phyloP scores from a whole-genome alignment of 192 early-diverging fungal species.

The Backusella australiensis region DNA sequence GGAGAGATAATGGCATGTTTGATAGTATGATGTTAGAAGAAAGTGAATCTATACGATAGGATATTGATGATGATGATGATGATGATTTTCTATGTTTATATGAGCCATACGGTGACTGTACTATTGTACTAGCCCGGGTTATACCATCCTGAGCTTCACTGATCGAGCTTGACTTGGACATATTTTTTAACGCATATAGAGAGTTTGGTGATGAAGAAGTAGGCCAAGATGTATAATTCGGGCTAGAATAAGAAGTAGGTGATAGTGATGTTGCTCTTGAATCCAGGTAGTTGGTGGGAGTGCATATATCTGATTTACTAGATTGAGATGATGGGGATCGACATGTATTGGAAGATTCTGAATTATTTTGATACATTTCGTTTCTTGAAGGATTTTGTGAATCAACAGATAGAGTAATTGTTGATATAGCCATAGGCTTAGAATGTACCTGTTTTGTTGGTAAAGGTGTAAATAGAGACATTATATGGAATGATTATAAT shows the following conservation, averaged over 20 bases:
- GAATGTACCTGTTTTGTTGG: conserved; percentile 10
- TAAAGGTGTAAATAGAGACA: not conserved
- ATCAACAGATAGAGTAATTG: conserved; percentile 26
- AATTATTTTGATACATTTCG: not conserved
- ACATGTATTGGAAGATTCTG: not conserved
- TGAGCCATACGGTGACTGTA: not conserved
- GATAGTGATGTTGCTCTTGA: not conserved
- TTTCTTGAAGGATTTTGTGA: not conserved
- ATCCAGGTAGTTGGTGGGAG: not conserved
- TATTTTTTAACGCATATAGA: not conserved
- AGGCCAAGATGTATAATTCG: not conserved
- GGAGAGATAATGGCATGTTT: conserved; percentile 39
- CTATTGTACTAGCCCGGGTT: not conserved
- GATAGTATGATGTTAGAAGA: not conserved
- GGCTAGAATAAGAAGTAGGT: not conserved
- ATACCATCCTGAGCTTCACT: not conserved
- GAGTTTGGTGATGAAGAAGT: not conserved
- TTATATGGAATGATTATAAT: not conserved
- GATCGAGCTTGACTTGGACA: not conserved
- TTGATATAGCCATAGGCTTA: conserved; percentile 39
- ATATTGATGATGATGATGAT: not conserved
- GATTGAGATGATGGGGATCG: not conserved
- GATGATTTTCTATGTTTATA: not conserved
- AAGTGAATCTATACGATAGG: not conserved
- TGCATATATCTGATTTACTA: not conserved